Evolutionary conservation across 192 early-diverging fungal genomes (phyloP).

Genomic region (Entomortierella beljakovae): DNA sequence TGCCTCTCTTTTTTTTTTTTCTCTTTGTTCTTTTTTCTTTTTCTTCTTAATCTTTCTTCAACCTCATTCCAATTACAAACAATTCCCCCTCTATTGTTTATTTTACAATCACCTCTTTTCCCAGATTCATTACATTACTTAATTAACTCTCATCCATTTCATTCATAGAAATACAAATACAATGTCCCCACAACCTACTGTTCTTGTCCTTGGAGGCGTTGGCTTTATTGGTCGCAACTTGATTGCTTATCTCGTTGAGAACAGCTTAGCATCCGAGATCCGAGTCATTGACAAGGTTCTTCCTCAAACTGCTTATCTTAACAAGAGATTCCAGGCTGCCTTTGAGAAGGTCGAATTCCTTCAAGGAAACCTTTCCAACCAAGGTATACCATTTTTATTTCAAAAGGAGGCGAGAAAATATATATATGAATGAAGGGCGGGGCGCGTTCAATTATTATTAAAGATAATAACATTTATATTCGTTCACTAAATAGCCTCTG

Average conservation of each 20-base stretch:
- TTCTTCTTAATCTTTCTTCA: not conserved
- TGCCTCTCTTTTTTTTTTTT: not conserved
- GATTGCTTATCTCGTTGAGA: constrained; percentile 73
- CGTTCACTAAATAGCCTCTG: constrained; percentile 63
- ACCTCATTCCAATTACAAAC: not conserved
- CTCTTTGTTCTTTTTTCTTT: not conserved
- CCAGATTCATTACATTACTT: not conserved
- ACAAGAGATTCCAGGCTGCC: constrained; percentile 67
- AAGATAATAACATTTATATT: constrained; percentile 5
- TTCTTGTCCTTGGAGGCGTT: constrained; percentile 85
- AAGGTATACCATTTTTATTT: constrained; percentile 58
- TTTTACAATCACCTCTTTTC: not conserved
- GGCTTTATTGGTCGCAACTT: constrained; percentile 90
- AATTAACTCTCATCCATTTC: not conserved
- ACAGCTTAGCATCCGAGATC: constrained; percentile 71
- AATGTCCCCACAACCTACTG: constrained; percentile 63
- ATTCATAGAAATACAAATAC: constrained; percentile 2
- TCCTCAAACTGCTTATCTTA: constrained; percentile 83
- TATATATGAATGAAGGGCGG: not conserved
- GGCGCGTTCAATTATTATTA: not conserved
- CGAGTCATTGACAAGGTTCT: constrained; percentile 86
- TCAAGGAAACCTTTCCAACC: constrained; percentile 81
- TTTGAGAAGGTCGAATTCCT: constrained; percentile 83
- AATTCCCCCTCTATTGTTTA: too few species aligned
- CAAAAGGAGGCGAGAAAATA: not conserved